These are phyloP conservation scores for Malania oleifera DNA, from an alignment of 164 flowering plant species.

Conservation along the genomic window DNA sequence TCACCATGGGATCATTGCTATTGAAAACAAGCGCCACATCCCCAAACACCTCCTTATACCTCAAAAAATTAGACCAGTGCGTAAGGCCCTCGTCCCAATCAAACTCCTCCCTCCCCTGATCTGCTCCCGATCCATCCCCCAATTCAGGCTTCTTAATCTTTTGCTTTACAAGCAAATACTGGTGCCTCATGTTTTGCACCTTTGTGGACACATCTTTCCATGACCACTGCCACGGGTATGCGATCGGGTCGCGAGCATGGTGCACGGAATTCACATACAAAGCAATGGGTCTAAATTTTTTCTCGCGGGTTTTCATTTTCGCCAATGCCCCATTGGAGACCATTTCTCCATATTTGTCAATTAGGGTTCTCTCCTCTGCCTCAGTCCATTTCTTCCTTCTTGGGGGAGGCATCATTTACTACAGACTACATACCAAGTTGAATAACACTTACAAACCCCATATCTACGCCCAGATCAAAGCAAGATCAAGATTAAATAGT, in stretches of 20 bases:
- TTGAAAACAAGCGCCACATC: slow-evolving; percentile 46
- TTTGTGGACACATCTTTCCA: slow-evolving; percentile 94
- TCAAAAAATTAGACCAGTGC: slow-evolving; percentile 81
- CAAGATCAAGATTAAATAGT: background rate
- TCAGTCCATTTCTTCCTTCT: slow-evolving; percentile 93
- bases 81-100: slow-evolving; percentile 81
- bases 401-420: slow-evolving; percentile 43
- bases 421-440: background rate
- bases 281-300: slow-evolving; percentile 73
- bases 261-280: slow-evolving; percentile 64
- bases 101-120: slow-evolving; percentile 40
- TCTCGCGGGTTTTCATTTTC: slow-evolving; percentile 83
- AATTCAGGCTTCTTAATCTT: slow-evolving; percentile 56
- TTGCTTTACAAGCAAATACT: slow-evolving; percentile 83
- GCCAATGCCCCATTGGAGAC: slow-evolving; percentile 55
- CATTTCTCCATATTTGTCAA: slow-evolving; percentile 77
- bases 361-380: slow-evolving; percentile 83
- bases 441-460: background rate
- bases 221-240: slow-evolving; percentile 85
- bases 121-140: slow-evolving; percentile 14
- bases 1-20: slow-evolving; percentile 23
- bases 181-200: slow-evolving; percentile 97
- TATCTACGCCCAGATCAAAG: background rate
- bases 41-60: slow-evolving; percentile 85
- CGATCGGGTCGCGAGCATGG: slow-evolving; percentile 53